These are phyloP conservation scores for Exserohilum rostratum DNA, from an alignment of 2,329 filamentous ascomycete species.

Conservation along the genomic window DNA sequence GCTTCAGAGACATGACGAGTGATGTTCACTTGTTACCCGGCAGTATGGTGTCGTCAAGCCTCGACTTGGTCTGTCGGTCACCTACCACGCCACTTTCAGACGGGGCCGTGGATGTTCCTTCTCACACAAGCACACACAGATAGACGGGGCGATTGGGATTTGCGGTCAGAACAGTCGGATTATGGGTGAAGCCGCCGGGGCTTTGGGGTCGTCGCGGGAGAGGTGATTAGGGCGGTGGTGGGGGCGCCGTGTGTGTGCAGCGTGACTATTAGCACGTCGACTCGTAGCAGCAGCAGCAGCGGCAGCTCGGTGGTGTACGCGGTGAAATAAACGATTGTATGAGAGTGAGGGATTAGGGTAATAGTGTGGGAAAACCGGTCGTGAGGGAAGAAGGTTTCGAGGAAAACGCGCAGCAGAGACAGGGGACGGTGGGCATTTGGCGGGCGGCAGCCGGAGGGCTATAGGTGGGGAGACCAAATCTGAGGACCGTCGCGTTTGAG, in stretches of 20 bases:
- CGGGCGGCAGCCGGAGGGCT: conserved; percentile 45
- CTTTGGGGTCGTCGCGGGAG: too few species aligned
- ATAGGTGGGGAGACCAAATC: conserved; percentile 46
- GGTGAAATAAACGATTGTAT: conserved; percentile 25
- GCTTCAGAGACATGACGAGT: conserved; percentile 58
- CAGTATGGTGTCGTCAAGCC: conserved; percentile 51
- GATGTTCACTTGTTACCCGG: conserved; percentile 45
- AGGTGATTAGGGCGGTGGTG: conserved; percentile 22
- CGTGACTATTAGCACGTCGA: conserved; percentile 24
- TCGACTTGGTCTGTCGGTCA: conserved; percentile 19
- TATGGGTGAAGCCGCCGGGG: conserved; percentile 41
- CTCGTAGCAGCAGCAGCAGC: conserved; percentile 13
- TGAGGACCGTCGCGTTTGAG: conserved; percentile 47
- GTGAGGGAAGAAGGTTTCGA: conserved; percentile 36
- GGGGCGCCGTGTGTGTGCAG: conserved; percentile 8
- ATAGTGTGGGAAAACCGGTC: conserved; percentile 27
- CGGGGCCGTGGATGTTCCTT: conserved; percentile 24
- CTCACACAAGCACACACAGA: conserved; percentile 1
- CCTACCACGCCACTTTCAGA: conserved; percentile 36
- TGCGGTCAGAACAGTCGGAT: conserved; percentile 18
- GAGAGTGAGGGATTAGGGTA: conserved; percentile 28
- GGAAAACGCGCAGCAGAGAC: conserved; percentile 36
- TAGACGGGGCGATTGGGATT: conserved; percentile 23
- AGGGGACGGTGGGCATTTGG: conserved; percentile 40
- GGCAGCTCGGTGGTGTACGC: conserved; percentile 5